Percentiles rank a stretch among this genome's conserved stretches.
Conservation (phyloP, 257 asterid species). For the Parsonsia alboflavescens region DNA sequence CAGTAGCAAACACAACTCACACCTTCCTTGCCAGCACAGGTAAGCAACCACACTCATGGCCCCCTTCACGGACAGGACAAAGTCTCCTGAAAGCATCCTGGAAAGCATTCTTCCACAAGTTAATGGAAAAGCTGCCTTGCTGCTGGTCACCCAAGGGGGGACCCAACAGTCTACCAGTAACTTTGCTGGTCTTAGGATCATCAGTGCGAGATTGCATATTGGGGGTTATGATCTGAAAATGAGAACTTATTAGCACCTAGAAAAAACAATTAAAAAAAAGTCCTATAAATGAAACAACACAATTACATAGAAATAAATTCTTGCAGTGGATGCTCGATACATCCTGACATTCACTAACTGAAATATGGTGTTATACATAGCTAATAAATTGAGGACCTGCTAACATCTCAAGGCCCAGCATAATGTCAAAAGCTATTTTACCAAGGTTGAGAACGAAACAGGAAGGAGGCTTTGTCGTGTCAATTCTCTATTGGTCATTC, state of each 20-base stretch:
- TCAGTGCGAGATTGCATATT: slow-evolving; percentile 75
- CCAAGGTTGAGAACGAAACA: neutral
- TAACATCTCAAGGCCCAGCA: neutral
- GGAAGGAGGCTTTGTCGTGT: neutral
- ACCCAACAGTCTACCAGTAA: slow-evolving; percentile 45
- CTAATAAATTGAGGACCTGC: neutral
- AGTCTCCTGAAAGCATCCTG: slow-evolving; percentile 74
- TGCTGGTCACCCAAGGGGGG: slow-evolving; percentile 73
- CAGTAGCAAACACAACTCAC: slow-evolving; percentile 14
- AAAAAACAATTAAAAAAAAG: neutral
- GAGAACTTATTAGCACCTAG: slow-evolving; percentile 13
- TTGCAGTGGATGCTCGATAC: neutral
- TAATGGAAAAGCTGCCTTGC: slow-evolving; percentile 74
- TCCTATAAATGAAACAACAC: neutral
- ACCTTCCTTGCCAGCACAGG: slow-evolving; percentile 89
- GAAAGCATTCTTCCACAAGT: slow-evolving; percentile 81
- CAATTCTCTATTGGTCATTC: neutral
- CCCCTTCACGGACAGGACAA: slow-evolving; percentile 91
- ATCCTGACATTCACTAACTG: neutral
- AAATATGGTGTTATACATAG: no score
- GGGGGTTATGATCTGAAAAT: slow-evolving; percentile 70
- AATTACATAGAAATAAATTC: neutral
- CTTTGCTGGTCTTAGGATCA: slow-evolving; percentile 34
- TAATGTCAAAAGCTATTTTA: neutral
- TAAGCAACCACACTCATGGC: slow-evolving; percentile 96